Base-by-base conservation (phyloP, 108 stramenopile genomes). In the Cyclotella baltica region DNA sequence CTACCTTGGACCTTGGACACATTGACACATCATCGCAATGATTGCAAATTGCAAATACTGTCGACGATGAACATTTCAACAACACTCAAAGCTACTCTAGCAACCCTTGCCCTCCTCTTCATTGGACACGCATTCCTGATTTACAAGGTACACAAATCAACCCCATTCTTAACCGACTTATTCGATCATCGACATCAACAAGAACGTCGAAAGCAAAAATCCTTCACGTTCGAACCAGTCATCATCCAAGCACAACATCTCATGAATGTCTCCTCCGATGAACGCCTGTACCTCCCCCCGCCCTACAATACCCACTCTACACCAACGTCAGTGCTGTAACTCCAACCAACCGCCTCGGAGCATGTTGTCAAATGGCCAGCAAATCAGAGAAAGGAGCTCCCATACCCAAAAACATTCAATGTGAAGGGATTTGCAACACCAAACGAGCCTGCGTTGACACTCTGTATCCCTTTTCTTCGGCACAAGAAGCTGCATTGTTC, bases 341-440 rank as follows among this genome's bases (percentile, higher is more conserved):
- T 5, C n/a, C 8, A 2, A 25, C 8, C 29, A 38, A 51, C 20
- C 67, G 22, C n/a, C 19, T 33, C 0, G 48, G 48, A 33, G 9
- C 27, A 20, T 67, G 67, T 31, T 67, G 67, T 51, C 19, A 50
- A 51, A 67, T 67, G 67, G 48, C 67, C 28, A 3, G 22, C 4
- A 9, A 10, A 0, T 15, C 2, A 18, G 30, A 31, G 0, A 48
- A 50, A 2, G 19, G n/a, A 47, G 23, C 40, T 19, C 46, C 64
- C 9, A 20, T 25, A 3, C 67, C 67, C 6, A 52, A 67, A 52
- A 51, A 51, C 5, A 67, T 50, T 6, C 29, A 33, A 33, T 67
- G 67, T 20, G 67, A 50, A 1, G 70, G 70, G 23, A 70, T 70
- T 19, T 70, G 70, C 22, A 27, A 70, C 23, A 57, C 70, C 9